phyloP scores from a whole-genome alignment of 2,329 filamentous ascomycete genomes.

The Aspergillus sp. region DNA sequence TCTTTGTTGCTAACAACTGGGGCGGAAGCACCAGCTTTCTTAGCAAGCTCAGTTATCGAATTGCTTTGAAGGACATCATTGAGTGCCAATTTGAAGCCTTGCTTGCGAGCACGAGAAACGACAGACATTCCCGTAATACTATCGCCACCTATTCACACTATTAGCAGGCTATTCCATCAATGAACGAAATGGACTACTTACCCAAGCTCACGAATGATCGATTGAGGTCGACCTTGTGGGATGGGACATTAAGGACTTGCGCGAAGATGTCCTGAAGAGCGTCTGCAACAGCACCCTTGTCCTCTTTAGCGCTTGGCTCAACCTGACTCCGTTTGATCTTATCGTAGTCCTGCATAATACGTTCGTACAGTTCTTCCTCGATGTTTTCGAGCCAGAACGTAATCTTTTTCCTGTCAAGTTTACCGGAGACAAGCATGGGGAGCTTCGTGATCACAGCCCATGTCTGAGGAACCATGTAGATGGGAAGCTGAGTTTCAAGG shows the following conservation, averaged over 20 bases:
- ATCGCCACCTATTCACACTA: constrained; percentile 26
- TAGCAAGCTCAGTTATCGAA: constrained; percentile 26
- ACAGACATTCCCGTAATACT: constrained; percentile 37
- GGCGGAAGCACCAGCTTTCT: constrained; percentile 14
- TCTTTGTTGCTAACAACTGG: constrained; percentile 16
- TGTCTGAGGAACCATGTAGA: constrained; percentile 42
- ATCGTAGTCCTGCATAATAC: constrained; percentile 34
- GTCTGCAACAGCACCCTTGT: constrained; percentile 12
- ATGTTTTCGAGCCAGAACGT: constrained; percentile 42
- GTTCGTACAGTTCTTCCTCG: constrained; percentile 34
- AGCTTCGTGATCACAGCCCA: constrained; percentile 37
- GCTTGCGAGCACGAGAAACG: constrained; percentile 32
- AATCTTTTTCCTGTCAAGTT: constrained; percentile 36
- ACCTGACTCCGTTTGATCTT: constrained; percentile 19
- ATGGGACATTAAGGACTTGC: constrained; percentile 31
- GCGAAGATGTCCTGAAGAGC: constrained; percentile 28
- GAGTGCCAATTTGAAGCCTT: constrained; percentile 27
- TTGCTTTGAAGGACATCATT: constrained; percentile 30
- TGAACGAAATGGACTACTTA: constrained; percentile 11
- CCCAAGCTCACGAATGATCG: constrained; percentile 34
- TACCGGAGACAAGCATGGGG: constrained; percentile 33
- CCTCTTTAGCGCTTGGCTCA: constrained; percentile 11
- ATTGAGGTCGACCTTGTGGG: constrained; percentile 27
- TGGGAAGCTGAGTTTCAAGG: constrained; percentile 38
- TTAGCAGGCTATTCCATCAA: neutral